Percentiles rank a stretch among this genome's conserved stretches.
These are phyloP conservation scores for Geotrichum australiense DNA, from an alignment of 1,139 yeast species.

Conservation along the genomic window DNA sequence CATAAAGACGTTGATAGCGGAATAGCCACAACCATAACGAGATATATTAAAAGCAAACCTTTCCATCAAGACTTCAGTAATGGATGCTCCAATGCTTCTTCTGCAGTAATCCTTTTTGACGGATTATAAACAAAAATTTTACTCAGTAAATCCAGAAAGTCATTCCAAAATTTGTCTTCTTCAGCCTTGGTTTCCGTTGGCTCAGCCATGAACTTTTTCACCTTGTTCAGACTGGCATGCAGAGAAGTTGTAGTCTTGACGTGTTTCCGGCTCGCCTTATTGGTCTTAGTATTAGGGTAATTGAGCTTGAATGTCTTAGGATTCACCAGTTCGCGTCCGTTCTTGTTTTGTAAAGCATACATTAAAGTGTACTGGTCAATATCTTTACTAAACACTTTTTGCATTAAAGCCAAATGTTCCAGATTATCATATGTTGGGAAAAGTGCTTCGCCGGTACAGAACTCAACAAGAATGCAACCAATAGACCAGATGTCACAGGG, in stretches of 20 bases:
- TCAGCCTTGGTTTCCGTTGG: constrained; percentile 11
- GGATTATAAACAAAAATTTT: constrained; percentile 80
- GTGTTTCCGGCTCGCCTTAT: constrained; percentile 40
- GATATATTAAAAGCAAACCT: no score
- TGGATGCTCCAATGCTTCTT: constrained; percentile 70
- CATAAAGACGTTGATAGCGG: no score
- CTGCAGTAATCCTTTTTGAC: constrained; percentile 61
- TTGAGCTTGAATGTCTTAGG: constrained; percentile 21
- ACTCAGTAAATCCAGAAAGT: constrained; percentile 51
- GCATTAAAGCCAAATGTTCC: constrained; percentile 95
- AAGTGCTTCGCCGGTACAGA: constrained; percentile 91
- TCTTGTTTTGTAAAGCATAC: constrained; percentile 24
- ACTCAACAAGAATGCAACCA: constrained; percentile 87
- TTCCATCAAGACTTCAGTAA: no score
- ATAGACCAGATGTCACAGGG: constrained; percentile 98
- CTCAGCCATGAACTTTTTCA: constrained; percentile 18
- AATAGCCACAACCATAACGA: no score
- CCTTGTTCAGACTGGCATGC: constrained; percentile 35
- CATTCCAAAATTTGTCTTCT: constrained; percentile 39
- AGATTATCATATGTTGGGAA: constrained; percentile 92
- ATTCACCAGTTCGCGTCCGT: constrained; percentile 23
- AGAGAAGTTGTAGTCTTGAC: constrained; percentile 49
- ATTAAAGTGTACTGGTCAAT: constrained; percentile 29
- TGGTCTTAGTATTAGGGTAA: constrained; percentile 37
- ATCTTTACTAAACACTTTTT: constrained; percentile 48